These are phyloP conservation scores for Euphorbia tirucalli DNA, from an alignment of 345 rosid genomes.

Conservation along the genomic window DNA sequence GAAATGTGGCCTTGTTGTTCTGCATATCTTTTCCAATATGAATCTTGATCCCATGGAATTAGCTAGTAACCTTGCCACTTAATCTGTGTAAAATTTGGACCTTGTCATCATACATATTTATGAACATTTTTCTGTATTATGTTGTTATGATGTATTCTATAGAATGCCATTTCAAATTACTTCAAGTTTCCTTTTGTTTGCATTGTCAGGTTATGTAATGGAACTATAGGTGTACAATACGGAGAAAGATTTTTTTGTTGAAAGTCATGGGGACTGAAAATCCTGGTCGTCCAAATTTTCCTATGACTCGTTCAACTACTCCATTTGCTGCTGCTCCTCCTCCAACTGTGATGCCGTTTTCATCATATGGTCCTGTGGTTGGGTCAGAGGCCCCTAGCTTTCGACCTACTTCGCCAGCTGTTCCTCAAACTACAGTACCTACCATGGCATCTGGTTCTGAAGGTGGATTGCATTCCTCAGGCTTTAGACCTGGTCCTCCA, in stretches of 20 bases:
- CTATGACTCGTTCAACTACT: constrained; percentile 46
- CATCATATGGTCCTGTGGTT: constrained; percentile 47
- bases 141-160: neutral
- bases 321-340: constrained; percentile 72
- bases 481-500: constrained; percentile 55
- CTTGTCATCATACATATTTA: neutral
- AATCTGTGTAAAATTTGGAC: too few relatives aligned
- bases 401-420: constrained; percentile 46
- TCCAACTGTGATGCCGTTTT: constrained; percentile 47
- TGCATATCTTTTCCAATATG: too few relatives aligned
- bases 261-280: constrained; percentile 66
- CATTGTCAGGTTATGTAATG: constrained; percentile 40
- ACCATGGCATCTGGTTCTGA: constrained; percentile 42
- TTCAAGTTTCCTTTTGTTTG: neutral
- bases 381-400: constrained; percentile 47
- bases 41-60: too few relatives aligned
- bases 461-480: constrained; percentile 38
- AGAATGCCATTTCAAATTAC: neutral
- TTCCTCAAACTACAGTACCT: constrained; percentile 43
- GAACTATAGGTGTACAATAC: constrained; percentile 20
- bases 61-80: too few relatives aligned
- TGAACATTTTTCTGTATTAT: neutral
- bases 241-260: constrained; percentile 1
- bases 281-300: constrained; percentile 57
- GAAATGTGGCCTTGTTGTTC: too few relatives aligned